phyloP scores from a whole-genome alignment of 176 grass and related monocot species.

The Triticum monococcum region DNA sequence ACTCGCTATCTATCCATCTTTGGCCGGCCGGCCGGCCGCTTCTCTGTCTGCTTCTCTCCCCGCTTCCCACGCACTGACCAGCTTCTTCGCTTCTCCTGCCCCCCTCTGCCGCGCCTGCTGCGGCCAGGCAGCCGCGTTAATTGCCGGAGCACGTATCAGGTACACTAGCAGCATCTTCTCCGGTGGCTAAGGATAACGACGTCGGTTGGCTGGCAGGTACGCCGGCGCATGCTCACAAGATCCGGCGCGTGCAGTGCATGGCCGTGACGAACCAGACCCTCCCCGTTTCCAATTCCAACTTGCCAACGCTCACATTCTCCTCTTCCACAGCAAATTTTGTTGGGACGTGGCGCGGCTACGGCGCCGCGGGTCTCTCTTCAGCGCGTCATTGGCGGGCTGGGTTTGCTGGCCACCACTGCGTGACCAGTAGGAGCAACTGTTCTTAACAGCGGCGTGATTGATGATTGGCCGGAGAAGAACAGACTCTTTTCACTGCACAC shows the following conservation, averaged over 20 bases:
- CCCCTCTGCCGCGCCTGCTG: background rate
- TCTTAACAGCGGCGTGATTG: conserved; percentile 8
- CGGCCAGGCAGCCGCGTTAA: background rate
- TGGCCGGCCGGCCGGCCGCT: conserved; percentile 27
- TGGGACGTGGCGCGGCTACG: background rate
- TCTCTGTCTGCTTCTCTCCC: conserved; percentile 22
- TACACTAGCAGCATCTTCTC: background rate
- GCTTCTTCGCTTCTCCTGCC: background rate
- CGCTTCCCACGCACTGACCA: background rate
- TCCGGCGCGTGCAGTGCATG: too few species aligned
- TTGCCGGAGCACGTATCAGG: too few species aligned
- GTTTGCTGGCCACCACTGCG: background rate
- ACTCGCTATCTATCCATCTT: conserved; percentile 37
- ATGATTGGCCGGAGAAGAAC: background rate
- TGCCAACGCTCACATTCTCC: background rate
- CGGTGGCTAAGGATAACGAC: too few species aligned
- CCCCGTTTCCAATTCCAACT: background rate
- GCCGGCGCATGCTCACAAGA: background rate
- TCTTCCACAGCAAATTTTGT: background rate
- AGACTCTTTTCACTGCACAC: background rate
- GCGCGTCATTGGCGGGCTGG: background rate
- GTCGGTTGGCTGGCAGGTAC: too few species aligned
- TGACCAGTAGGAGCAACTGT: background rate
- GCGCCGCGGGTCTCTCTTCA: background rate
- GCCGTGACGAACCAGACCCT: background rate